Base-by-base conservation (phyloP, 176 grass and related monocot species). In the Musa itinerans region DNA sequence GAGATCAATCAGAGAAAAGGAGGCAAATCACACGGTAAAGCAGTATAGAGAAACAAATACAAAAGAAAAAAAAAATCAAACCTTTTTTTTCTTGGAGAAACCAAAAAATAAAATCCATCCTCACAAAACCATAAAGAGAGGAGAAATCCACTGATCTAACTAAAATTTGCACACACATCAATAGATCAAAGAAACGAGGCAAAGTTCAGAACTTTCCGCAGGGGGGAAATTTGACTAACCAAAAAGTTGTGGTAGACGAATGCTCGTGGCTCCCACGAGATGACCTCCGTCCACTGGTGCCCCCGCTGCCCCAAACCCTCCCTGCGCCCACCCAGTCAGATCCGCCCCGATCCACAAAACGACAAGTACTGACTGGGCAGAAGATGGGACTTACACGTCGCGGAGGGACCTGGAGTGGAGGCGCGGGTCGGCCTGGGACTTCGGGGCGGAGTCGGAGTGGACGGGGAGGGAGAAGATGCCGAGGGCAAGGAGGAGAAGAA, bases 221-320 rank as follows among this genome's bases (percentile, higher is more conserved):
- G 29, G 29, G 3, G 3, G 29, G 4, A 5, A 34, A 34, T 43
- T 17, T 72, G 2, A 71, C 72, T 49, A 21, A 98, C 94, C 86
- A 98, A 74, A 73, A 98, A 93, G 73, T 89, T 93, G 77, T 98
- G 94, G 77, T 93, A 91, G 62, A 97, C 52, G 57, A 93, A 97
- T 0, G 90, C 82, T 59, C 93, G 81, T 11, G 93, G 93, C 55
- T 93, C 90, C 93, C 93, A 97, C 8, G 93, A 97, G 63, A 97
- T 61, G n/a, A 97, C 74, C 78, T 97, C 88, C n/a, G 94, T 91
- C 94, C 90, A 98, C 77, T 98, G 94, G n/a, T 70, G 76, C 13
- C 90, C 90, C 3, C 83, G 89, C 80, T 93, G 82, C 20, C 88
- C 94, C 16, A 97, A 74, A 8, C 88, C 90, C 65, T 87, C 82